Evolutionary conservation across 345 rosid genomes (phyloP).

Genomic region (Dimocarpus longan): DNA sequence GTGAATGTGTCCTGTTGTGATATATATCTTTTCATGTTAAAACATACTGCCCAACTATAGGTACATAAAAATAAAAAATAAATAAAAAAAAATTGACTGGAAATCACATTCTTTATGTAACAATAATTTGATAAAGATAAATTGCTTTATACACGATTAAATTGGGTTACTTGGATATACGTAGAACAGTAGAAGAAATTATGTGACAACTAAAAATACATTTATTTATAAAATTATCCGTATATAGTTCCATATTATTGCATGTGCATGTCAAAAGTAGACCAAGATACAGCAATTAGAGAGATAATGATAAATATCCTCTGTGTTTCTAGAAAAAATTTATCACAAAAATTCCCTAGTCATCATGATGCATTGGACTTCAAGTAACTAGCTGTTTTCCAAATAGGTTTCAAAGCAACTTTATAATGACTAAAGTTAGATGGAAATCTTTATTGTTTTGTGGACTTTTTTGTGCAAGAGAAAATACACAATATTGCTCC

Average conservation of each 20-base stretch:
- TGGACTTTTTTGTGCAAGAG: background rate
- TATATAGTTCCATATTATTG: background rate
- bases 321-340: background rate
- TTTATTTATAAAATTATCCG: too few species aligned
- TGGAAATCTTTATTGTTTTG: background rate
- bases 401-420: background rate
- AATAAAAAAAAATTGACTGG: too few species aligned
- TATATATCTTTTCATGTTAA: too few species aligned
- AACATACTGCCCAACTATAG: too few species aligned
- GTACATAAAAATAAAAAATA: too few species aligned
- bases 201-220: too few species aligned
- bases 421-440: background rate
- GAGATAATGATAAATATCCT: background rate
- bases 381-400: background rate
- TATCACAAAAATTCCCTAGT: background rate
- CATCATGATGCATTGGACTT: conserved; percentile 4
- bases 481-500: background rate
- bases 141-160: too few species aligned
- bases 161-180: too few species aligned
- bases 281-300: background rate
- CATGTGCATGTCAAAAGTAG: background rate
- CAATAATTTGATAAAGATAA: too few species aligned
- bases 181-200: too few species aligned
- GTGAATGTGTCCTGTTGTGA: too few species aligned
- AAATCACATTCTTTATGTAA: too few species aligned